These are phyloP conservation scores for Dioscorea dumetorum DNA, from an alignment of 106 monocot species.

Conservation along the genomic window DNA sequence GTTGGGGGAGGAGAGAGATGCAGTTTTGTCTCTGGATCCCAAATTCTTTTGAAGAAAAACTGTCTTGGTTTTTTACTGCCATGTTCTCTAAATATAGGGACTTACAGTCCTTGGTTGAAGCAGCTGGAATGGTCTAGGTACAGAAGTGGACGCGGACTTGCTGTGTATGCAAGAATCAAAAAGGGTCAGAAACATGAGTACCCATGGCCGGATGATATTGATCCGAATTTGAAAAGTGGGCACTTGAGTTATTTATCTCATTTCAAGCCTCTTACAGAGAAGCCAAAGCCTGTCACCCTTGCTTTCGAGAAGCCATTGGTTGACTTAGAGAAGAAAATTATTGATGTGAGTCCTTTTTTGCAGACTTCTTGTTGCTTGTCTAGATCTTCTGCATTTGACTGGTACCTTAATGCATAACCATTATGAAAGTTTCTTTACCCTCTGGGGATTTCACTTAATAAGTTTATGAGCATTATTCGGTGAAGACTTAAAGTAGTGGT, in stretches of 20 bases:
- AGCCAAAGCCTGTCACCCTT: conserved; percentile 69
- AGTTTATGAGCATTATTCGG: no score
- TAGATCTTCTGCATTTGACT: not conserved
- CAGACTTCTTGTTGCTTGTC: not conserved
- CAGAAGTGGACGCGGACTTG: conserved; percentile 14
- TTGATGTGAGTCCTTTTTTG: conserved; percentile 42
- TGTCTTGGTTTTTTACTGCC: conserved; percentile 5
- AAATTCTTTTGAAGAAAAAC: conserved; percentile 25
- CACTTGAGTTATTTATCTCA: conserved; percentile 59
- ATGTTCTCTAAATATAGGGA: conserved; percentile 7
- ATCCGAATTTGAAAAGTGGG: conserved; percentile 60
- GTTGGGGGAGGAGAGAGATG: conserved; percentile 32
- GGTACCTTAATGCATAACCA: not conserved
- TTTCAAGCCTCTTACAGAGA: conserved; percentile 55
- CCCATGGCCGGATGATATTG: conserved; percentile 69
- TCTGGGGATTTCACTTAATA: no score
- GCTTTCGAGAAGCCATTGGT: conserved; percentile 74
- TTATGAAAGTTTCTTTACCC: no score
- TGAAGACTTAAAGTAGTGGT: no score
- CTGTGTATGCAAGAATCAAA: conserved; percentile 41
- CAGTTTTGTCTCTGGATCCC: conserved; percentile 52
- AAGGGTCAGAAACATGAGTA: conserved; percentile 75
- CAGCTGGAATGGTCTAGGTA: conserved; percentile 11
- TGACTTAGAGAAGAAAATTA: conserved; percentile 59
- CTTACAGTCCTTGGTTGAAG: conserved; percentile 35